phyloP scores from a whole-genome alignment of 129 eudicot genomes.

The Saussurea involucrata region DNA sequence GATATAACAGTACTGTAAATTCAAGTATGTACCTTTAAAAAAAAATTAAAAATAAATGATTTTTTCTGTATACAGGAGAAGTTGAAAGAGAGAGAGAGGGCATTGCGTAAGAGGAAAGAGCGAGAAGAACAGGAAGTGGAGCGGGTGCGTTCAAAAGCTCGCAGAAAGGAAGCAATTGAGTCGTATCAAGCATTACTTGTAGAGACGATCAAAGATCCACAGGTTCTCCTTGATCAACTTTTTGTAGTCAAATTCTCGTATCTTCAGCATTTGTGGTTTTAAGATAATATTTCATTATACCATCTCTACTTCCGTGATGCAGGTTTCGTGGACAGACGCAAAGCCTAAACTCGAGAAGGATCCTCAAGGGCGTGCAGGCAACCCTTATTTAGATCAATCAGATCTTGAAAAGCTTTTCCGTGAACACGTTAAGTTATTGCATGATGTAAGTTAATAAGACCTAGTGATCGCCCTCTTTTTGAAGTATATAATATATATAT shows the following conservation, averaged over 20 bases:
- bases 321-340: conserved; percentile 96
- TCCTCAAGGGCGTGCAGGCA: conserved; percentile 95
- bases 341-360: conserved; percentile 89
- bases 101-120: conserved; percentile 84
- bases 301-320: conserved; percentile 5
- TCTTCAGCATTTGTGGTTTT: not conserved
- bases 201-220: conserved; percentile 93
- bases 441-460: conserved; percentile 55
- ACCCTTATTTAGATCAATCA: conserved; percentile 74
- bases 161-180: conserved; percentile 83
- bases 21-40: no score
- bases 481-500: not conserved
- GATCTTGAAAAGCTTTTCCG: conserved; percentile 95
- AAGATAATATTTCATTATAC: not conserved
- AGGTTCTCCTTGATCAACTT: conserved; percentile 37
- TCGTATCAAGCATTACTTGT: conserved; percentile 97
- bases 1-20: not conserved
- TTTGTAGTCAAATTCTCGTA: not conserved
- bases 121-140: conserved; percentile 99
- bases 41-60: no score
- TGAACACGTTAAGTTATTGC: conserved; percentile 75
- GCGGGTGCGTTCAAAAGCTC: conserved; percentile 85
- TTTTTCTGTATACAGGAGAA: conserved; percentile 49
- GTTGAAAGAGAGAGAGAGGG: conserved; percentile 82
- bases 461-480: not conserved